These are phyloP conservation scores for Plasmodium berghei DNA, from an alignment of 169 alveolate genomes.

Conservation along the genomic window DNA sequence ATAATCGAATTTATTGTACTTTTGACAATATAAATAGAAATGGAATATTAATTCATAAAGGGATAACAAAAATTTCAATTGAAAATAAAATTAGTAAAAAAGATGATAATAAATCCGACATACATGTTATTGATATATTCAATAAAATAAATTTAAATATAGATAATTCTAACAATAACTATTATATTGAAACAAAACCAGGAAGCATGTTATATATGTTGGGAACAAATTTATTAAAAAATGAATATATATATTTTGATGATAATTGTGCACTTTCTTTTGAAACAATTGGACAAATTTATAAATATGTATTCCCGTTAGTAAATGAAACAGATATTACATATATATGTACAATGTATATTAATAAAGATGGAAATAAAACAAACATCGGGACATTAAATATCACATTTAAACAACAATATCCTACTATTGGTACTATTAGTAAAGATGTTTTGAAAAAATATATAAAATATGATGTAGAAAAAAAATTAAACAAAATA, in stretches of 20 bases:
- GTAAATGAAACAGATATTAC: conserved; percentile 28
- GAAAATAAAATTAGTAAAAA: neutral
- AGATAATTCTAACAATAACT: conserved; percentile 32
- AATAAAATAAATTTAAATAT: conserved; percentile 18
- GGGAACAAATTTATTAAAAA: conserved; percentile 20
- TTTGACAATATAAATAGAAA: conserved; percentile 34
- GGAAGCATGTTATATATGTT: conserved; percentile 32
- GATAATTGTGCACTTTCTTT: conserved; percentile 34
- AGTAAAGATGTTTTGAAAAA: conserved; percentile 35
- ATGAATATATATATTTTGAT: conserved; percentile 8
- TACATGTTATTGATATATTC: conserved; percentile 32
- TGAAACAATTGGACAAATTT: conserved; percentile 47
- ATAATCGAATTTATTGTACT: conserved; percentile 24
- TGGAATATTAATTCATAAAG: conserved; percentile 18
- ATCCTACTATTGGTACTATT: conserved; percentile 26
- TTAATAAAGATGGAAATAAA: conserved; percentile 28
- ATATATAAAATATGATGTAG: conserved; percentile 29
- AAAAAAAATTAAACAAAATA: conserved; percentile 17
- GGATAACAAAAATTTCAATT: conserved; percentile 43
- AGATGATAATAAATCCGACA: neutral
- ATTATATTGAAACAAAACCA: conserved; percentile 13
- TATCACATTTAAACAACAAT: conserved; percentile 18
- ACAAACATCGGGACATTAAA: conserved; percentile 10
- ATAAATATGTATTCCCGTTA: conserved; percentile 39
- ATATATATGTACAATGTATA: conserved; percentile 32